Conservation (phyloP, 2,329 filamentous ascomycete genomes). For the Myriosclerotinia duriaeana region DNA sequence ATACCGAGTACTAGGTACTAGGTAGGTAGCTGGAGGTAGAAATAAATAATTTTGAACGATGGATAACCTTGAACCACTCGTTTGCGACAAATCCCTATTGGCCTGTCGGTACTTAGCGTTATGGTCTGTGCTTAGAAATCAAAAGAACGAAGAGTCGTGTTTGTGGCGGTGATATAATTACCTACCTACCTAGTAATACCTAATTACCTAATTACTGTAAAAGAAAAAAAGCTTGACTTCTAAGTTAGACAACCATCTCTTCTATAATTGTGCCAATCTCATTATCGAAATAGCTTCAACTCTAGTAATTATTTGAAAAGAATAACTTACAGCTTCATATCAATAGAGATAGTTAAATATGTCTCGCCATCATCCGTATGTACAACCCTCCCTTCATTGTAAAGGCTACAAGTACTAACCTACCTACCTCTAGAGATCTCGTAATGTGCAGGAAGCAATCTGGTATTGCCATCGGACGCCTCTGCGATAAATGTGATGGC, state of each 20-base stretch:
- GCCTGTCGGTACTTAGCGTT: slow-evolving; percentile 15
- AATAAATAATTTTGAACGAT: background rate
- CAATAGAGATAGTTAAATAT: slow-evolving; percentile 28
- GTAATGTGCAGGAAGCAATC: slow-evolving; percentile 99
- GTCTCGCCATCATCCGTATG: slow-evolving; percentile 64
- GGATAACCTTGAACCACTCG: too few relatives aligned
- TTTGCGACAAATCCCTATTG: slow-evolving; percentile 14
- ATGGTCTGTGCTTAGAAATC: slow-evolving; percentile 32
- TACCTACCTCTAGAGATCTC: slow-evolving; percentile 64
- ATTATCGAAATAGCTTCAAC: background rate
- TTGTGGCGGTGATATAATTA: slow-evolving; percentile 23
- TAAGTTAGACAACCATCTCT: background rate
- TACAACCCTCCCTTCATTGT: slow-evolving; percentile 30
- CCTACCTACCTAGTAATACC: too few relatives aligned
- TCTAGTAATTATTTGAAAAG: background rate
- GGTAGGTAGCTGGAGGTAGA: background rate
- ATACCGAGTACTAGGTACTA: background rate
- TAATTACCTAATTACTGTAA: too few relatives aligned
- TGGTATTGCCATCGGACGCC: slow-evolving; percentile 94
- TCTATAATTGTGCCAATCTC: background rate
- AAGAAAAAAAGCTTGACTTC: slow-evolving; percentile 11
- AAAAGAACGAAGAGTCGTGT: slow-evolving; percentile 25
- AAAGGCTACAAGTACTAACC: slow-evolving; percentile 21
- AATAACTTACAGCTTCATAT: slow-evolving; percentile 9
- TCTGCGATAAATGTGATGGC: slow-evolving; percentile 99